Percentiles rank a stretch among this genome's conserved stretches.
Evolutionary conservation across 345 rosid genomes (phyloP).

Genomic region (Eucalyptus rudis): DNA sequence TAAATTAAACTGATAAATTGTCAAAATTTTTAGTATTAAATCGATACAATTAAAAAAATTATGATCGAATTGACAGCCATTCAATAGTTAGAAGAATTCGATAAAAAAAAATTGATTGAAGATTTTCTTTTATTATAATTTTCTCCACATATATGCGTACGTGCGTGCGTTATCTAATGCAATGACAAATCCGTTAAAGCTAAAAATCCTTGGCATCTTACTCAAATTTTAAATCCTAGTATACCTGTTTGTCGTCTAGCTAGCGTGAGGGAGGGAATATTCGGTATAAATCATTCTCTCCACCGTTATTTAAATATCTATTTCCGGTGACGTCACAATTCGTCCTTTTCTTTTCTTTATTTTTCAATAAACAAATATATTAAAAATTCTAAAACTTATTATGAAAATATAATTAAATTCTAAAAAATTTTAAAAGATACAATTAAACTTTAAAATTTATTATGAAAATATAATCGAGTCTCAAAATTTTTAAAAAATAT

Average conservation of each 20-base stretch:
- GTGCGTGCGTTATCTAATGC: too few relatives aligned
- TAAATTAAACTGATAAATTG: too few relatives aligned
- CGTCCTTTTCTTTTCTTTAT: rapidly evolving
- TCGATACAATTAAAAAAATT: rapidly evolving
- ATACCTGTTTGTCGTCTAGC: background rate
- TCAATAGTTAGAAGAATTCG: too few relatives aligned
- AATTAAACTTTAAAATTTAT: rapidly evolving
- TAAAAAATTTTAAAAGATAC: rapidly evolving
- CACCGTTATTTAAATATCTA: background rate
- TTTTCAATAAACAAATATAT: rapidly evolving
- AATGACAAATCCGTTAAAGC: too few relatives aligned
- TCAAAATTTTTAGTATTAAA: rapidly evolving
- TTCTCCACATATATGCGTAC: too few relatives aligned
- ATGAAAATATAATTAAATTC: rapidly evolving
- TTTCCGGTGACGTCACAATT: background rate
- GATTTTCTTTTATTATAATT: rapidly evolving
- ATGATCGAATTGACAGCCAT: rapidly evolving
- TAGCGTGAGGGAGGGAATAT: background rate
- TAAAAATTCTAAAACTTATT: rapidly evolving
- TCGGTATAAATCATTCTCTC: background rate
- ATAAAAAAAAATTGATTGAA: too few relatives aligned
- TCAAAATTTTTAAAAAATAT: rapidly evolving
- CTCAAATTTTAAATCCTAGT: background rate
- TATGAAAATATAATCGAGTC: rapidly evolving
- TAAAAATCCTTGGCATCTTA: too few relatives aligned